Evolutionary conservation across 306 rosid genomes (phyloP).

Genomic region (Bauhinia variegata): DNA sequence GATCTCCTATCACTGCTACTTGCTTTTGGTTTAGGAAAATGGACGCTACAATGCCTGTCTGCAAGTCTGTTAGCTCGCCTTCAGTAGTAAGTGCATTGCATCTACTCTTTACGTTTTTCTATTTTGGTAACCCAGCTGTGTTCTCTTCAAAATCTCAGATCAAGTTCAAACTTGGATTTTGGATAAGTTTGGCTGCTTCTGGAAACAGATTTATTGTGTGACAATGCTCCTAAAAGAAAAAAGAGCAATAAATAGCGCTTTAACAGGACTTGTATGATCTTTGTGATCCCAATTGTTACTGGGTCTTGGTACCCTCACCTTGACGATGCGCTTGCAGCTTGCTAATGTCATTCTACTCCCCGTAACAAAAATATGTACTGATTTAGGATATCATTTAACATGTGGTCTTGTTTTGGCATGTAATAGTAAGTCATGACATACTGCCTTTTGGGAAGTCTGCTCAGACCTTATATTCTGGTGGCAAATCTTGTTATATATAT

Average conservation of each 20-base stretch:
- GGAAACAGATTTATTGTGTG: not conserved
- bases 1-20: too few relatives aligned
- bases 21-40: constrained; percentile 34
- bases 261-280: not conserved
- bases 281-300: not conserved
- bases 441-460: too few relatives aligned
- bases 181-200: not conserved
- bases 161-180: not conserved
- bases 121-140: not conserved
- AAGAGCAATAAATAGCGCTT: too few relatives aligned
- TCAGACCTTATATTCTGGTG: not conserved
- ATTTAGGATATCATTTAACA: too few relatives aligned
- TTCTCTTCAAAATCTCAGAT: not conserved
- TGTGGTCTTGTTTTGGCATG: not conserved
- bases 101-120: not conserved
- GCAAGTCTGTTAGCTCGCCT: constrained; percentile 64
- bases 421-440: too few relatives aligned
- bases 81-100: constrained; percentile 64
- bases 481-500: not conserved
- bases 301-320: not conserved
- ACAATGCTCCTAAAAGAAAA: too few relatives aligned
- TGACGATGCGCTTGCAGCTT: too few relatives aligned
- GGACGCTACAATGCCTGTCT: constrained; percentile 71
- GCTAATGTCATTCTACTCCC: not conserved
- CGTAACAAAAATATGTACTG: too few relatives aligned